Conservation (phyloP, 768 basidiomycete species). For the Mrakia frigida region DNA sequence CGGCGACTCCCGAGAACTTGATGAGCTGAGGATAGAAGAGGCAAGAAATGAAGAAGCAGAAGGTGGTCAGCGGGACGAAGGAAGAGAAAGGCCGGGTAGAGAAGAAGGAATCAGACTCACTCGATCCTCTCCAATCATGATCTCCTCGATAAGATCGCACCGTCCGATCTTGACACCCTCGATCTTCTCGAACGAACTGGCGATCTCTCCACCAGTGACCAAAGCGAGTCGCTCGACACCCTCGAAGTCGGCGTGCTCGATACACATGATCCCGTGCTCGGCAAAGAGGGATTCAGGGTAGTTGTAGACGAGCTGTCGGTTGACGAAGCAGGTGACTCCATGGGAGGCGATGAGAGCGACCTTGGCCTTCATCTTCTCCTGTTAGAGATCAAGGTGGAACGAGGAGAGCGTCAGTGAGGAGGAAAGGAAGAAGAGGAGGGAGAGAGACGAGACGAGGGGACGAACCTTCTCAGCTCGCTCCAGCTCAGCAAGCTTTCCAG, state of each 20-base stretch:
- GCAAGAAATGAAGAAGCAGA: background rate
- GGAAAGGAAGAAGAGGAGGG: background rate
- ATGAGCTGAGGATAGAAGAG: conserved; percentile 63
- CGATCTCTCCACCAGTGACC: conserved; percentile 96
- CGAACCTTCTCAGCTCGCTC: conserved; percentile 86
- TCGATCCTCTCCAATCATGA: conserved; percentile 99
- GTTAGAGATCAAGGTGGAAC: conserved; percentile 2
- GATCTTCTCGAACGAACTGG: conserved; percentile 87
- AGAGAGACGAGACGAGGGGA: conserved; percentile 14
- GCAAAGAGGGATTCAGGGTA: conserved; percentile 94
- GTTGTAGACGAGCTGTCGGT: conserved; percentile 98
- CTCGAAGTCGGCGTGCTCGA: conserved; percentile 98
- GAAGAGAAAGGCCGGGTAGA: background rate
- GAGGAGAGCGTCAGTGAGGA: background rate
- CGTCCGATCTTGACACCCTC: conserved; percentile 86
- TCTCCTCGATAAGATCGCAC: conserved; percentile 94
- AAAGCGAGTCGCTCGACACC: conserved; percentile 93
- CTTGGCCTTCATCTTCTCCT: conserved; percentile 99
- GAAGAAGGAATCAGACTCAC: conserved; percentile 47
- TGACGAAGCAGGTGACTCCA: conserved; percentile 95
- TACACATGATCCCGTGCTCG: conserved; percentile 89
- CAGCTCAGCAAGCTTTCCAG: conserved; percentile 94
- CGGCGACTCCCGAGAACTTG: conserved; percentile 98
- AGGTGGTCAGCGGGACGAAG: background rate
- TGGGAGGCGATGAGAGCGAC: conserved; percentile 89